These are phyloP conservation scores for Polychaeton citri DNA, from an alignment of 2,329 filamentous ascomycete genomes.

Conservation along the genomic window DNA sequence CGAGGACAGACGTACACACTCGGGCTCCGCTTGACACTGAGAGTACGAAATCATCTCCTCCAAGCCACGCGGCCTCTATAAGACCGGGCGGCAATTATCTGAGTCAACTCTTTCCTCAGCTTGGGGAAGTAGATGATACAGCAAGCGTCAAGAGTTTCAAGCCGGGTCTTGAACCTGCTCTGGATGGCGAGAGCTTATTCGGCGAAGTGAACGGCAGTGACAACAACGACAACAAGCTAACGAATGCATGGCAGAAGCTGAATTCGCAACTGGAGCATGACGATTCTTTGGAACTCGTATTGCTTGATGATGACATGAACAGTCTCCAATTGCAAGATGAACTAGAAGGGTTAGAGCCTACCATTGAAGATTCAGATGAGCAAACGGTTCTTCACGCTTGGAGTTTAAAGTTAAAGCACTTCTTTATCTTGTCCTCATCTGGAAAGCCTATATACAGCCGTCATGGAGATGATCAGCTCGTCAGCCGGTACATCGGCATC, in stretches of 20 bases:
- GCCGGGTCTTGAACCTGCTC: slow-evolving; percentile 47
- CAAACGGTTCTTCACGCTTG: slow-evolving; percentile 52
- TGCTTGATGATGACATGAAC: slow-evolving; percentile 30
- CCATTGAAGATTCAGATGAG: slow-evolving; percentile 41
- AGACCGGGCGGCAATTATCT: slow-evolving; percentile 17
- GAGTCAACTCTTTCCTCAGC: slow-evolving; percentile 13
- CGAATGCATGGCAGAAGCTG: slow-evolving; percentile 55
- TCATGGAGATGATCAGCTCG: slow-evolving; percentile 77
- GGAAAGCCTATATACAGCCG: slow-evolving; percentile 96
- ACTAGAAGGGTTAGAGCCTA: slow-evolving; percentile 60
- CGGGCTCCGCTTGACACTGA: slow-evolving; percentile 51
- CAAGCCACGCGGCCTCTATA: slow-evolving; percentile 22
- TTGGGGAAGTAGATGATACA: slow-evolving; percentile 45
- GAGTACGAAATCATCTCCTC: slow-evolving; percentile 12
- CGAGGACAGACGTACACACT: slow-evolving; percentile 66
- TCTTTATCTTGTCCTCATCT: slow-evolving; percentile 87
- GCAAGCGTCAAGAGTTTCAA: slow-evolving; percentile 55
- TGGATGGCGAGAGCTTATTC: slow-evolving; percentile 71
- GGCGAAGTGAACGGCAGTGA: slow-evolving; percentile 58
- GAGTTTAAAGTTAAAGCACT: slow-evolving; percentile 93
- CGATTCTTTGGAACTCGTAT: slow-evolving; percentile 46
- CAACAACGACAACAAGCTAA: slow-evolving; percentile 49
- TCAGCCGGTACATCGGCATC: slow-evolving; percentile 88
- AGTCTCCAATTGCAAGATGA: slow-evolving; percentile 60
- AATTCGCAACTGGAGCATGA: slow-evolving; percentile 45